Base-by-base conservation (phyloP, 805 yeast genomes). In the Ogataea trehalophila region DNA sequence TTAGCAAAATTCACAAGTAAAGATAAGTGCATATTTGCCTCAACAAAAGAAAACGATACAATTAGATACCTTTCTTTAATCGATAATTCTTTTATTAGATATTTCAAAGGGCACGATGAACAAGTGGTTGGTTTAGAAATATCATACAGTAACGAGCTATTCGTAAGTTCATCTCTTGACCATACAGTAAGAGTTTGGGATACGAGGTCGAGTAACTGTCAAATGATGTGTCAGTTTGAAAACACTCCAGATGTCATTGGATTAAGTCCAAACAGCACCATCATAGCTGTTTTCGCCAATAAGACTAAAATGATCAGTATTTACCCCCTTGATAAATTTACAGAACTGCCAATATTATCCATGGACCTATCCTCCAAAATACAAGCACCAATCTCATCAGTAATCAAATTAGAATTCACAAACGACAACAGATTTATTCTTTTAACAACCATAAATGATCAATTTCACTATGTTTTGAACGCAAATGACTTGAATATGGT, bases 131-230 rank as follows among this genome's bases (percentile, higher is more conserved):
- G 80, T 8, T 65, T 94, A 5, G 89, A 85, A 63, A 78, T 89
- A 57, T 79, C 82, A 41, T 96, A 95, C 0, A 70, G 78, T 5
- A 74, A 75, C 46, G 90, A 84, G 58, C 67, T 76, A 13, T 77
- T 87, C 60, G 57, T 87, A 9, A 80, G 87, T 0, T 77, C 95
- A 0, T 63, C 33, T 15, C 16, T 77, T 47, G 99, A 94, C 63
- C 77, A 83, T 45, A 81, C 96, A 0, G 86, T 90, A 1, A 79
- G 94, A 53, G 55, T 87, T 6, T 94, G 99, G 99, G 98, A 94
- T 66, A 63, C 86, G 23, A 71, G 92, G 54, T 72, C 85, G 0
- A 72, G 87, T 1, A 74, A 78, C 48, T 78, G 85, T 17, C 82
- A 79, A 48, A 94, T 95, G 0, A 67, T 75, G 5, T 60, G 83